Base-by-base conservation (phyloP, 805 yeast genomes). In the Starmerella riodocensis region DNA sequence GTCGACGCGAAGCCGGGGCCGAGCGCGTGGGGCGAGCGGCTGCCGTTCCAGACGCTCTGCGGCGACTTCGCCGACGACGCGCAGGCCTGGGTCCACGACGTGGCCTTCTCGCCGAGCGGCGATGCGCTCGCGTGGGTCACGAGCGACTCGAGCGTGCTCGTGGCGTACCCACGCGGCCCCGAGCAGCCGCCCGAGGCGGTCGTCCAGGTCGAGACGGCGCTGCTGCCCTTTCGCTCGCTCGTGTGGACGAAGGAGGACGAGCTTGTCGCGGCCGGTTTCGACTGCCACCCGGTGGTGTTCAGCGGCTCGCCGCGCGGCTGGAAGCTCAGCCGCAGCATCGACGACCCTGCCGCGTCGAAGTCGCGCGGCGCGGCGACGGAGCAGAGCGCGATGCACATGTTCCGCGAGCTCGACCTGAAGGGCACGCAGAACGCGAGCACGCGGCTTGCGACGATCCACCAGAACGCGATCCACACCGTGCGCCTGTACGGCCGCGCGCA, bases 41-140 rank as follows among this genome's bases (percentile, higher is more conserved):
- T 91, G 58, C 98, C 99, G 22, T 91, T 91, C 69, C 86, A 80
- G 61, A 84, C 94, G 1, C 61, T 84, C 43, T 78, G 86, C 59
- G 93, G 94, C 20, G 94, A 85, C 58, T 74, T 66, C 57, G 66
- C 73, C 50, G 70, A 74, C 49, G 71, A 77, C 33, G 66, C 72
- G 30, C 85, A 85, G 30, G 80, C 93, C 23, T 91, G 96, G 93
- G 75, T 88, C 45, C 95, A 91, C 57, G 94, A 74, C 55, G 88
- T 85, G 34, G 70, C 77, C 34, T 88, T 93, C 67, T 75, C 82
- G 45, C 86, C 93, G 5, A 65, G 70, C 38, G 88, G 86, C 35
- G 72, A 83, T 52, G 71, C 77, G 12, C 63, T 88, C 45, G 95
- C 81, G 0, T 85, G 73, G 57, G 91, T 73, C 16, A 70, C 86